Base-by-base conservation (phyloP, 116 monocot species). In the Papilionanthe hybrid region DNA sequence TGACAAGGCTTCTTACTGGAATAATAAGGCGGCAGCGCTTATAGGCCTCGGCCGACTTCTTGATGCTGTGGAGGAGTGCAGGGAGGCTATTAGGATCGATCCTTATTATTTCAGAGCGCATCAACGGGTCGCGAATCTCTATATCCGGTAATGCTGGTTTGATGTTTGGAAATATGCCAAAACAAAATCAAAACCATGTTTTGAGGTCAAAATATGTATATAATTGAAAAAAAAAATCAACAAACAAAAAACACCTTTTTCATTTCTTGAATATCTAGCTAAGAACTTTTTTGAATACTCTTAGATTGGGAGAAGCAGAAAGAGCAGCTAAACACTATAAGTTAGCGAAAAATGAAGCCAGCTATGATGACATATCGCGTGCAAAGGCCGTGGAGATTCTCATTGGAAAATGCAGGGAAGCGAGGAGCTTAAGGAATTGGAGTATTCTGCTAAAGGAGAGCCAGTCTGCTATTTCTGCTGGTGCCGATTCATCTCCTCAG, bases 21-120 rank as follows among this genome's bases (percentile, higher is more conserved):
- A 88, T 81, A 90, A 90, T 77, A 94, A 90, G 84, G 92, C 92
- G 0, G 92, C 92, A 0, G 94, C 92, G 19, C 86, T 94, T 11
- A 86, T 79, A 1, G 85, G 81, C 2, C 72, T 92, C 5, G 94
- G 92, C 11, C 79, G 37, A 20, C 84, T 92, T 41, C 84, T 90
- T 5, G 91, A 94, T 32, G 94, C 94, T 0, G 90, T 90, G 30
- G 27, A 9, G 2, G 90, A 84, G 23, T 92, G 90, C 78, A 84
- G 60, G 66, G 92, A 92, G 71, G 94, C 94, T 4, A 81, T 94
- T 8, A 85, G 74, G 72, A 82, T 94, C 0, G 92, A 94, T 55
- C 92, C 94, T 72, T 84, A 82, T 20, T 94, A 92, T 56, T 25
- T 30, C 49, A 84, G 84, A 41, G 92, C 88, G 0, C 94, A 94